These are phyloP conservation scores for Vinca major DNA, from an alignment of 305 asterid species.

Conservation along the genomic window DNA sequence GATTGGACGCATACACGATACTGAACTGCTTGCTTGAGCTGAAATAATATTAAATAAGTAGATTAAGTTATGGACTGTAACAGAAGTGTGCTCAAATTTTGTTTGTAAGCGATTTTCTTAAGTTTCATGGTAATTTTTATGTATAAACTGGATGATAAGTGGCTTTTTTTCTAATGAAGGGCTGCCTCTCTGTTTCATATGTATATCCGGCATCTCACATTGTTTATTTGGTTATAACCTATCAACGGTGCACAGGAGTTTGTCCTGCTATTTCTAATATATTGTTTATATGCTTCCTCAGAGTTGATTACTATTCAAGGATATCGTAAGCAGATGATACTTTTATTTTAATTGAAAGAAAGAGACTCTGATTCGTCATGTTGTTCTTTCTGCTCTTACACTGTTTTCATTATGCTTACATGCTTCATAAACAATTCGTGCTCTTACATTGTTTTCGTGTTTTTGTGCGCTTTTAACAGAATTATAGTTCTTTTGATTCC, in stretches of 20 bases:
- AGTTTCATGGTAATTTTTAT: background rate
- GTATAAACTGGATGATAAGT: background rate
- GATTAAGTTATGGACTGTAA: background rate
- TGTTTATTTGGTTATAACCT: background rate
- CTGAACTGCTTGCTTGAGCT: background rate
- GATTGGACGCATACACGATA: background rate
- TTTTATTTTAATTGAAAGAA: slow-evolving; percentile 4
- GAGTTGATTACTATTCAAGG: background rate
- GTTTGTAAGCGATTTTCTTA: background rate
- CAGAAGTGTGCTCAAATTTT: too few species aligned
- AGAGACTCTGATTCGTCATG: background rate
- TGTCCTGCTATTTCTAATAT: too few species aligned
- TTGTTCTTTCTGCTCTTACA: background rate
- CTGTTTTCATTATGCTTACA: background rate
- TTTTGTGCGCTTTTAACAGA: slow-evolving; percentile 19
- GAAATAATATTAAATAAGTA: background rate
- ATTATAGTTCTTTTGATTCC: slow-evolving; percentile 28
- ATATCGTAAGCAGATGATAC: background rate
- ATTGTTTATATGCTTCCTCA: background rate
- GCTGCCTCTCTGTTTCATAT: background rate
- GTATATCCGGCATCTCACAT: background rate
- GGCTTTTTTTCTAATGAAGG: background rate
- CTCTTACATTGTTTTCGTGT: background rate
- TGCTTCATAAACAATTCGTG: slow-evolving; percentile 16
- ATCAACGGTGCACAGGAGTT: background rate